These are phyloP conservation scores for Candida anglica DNA, from an alignment of 805 yeast genomes.

Conservation along the genomic window DNA sequence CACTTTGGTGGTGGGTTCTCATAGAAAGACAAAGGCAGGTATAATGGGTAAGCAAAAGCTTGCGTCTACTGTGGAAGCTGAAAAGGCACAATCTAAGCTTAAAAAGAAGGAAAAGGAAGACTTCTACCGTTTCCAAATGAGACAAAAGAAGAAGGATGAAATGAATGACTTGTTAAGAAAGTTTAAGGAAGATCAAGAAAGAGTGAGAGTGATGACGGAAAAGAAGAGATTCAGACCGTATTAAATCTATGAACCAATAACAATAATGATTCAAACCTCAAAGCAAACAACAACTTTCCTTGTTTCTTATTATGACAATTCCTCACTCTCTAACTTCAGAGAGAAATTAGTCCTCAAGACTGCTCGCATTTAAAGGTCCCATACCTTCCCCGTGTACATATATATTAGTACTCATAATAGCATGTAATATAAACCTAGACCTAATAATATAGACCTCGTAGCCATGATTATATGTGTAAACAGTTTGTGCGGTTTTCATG, in stretches of 20 bases:
- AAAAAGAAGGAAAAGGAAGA: constrained; percentile 80
- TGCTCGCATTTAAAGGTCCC: too few relatives aligned
- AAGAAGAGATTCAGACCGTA: constrained; percentile 85
- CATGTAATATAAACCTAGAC: too few relatives aligned
- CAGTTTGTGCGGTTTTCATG: too few relatives aligned
- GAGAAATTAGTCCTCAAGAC: too few relatives aligned
- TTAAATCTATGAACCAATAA: constrained; percentile 30
- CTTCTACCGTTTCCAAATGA: constrained; percentile 92
- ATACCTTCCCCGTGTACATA: too few relatives aligned
- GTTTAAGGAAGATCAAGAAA: constrained; percentile 88
- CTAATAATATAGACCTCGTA: too few relatives aligned
- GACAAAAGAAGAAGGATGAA: constrained; percentile 89
- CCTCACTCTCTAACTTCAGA: too few relatives aligned
- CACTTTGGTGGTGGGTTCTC: constrained; percentile 83
- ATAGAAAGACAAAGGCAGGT: constrained; percentile 76
- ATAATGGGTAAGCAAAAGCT: constrained; percentile 53
- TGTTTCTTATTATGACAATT: too few relatives aligned
- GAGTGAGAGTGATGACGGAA: constrained; percentile 72
- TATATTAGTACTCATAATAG: too few relatives aligned
- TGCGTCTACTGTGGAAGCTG: constrained; percentile 33
- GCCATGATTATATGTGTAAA: too few relatives aligned
- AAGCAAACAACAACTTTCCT: too few relatives aligned
- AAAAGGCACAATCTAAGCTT: constrained; percentile 44
- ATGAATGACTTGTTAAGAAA: constrained; percentile 81
- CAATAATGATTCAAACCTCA: too few relatives aligned